Evolutionary conservation across 768 basidiomycete species (phyloP).

Genomic region (Tephrocybe sp.): DNA sequence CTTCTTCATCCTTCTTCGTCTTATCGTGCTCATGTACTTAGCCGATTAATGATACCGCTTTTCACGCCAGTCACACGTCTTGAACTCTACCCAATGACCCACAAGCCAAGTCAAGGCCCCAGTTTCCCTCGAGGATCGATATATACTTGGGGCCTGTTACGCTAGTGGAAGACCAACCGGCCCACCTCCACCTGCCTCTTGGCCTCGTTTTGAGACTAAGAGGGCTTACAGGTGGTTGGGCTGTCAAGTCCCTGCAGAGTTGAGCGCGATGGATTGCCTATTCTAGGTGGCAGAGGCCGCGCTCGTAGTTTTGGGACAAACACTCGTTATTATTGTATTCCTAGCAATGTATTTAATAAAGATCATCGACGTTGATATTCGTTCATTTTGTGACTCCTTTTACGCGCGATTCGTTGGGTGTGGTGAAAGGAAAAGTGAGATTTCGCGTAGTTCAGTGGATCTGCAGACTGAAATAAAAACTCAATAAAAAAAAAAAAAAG

Average conservation of each 20-base stretch:
- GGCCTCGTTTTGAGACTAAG: constrained; percentile 55
- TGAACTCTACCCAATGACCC: constrained; percentile 19
- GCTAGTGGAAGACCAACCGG: constrained; percentile 62
- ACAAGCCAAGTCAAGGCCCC: constrained; percentile 69
- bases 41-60: not conserved
- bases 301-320: constrained; percentile 71
- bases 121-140: constrained; percentile 26
- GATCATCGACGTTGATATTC: too few species aligned
- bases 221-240: constrained; percentile 41
- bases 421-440: too few species aligned
- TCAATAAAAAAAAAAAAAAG: too few species aligned
- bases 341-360: too few species aligned
- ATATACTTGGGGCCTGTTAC: constrained; percentile 64
- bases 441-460: too few species aligned
- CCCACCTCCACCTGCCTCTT: constrained; percentile 38
- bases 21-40: not conserved
- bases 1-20: not conserved
- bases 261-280: constrained; percentile 38
- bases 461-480: too few species aligned
- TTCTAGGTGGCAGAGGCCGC: constrained; percentile 22
- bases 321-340: constrained; percentile 28
- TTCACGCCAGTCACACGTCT: not conserved
- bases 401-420: too few species aligned
- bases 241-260: constrained; percentile 58
- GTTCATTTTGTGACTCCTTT: too few species aligned